phyloP scores from a whole-genome alignment of 306 rosid species.

The Sophora flavescens region DNA sequence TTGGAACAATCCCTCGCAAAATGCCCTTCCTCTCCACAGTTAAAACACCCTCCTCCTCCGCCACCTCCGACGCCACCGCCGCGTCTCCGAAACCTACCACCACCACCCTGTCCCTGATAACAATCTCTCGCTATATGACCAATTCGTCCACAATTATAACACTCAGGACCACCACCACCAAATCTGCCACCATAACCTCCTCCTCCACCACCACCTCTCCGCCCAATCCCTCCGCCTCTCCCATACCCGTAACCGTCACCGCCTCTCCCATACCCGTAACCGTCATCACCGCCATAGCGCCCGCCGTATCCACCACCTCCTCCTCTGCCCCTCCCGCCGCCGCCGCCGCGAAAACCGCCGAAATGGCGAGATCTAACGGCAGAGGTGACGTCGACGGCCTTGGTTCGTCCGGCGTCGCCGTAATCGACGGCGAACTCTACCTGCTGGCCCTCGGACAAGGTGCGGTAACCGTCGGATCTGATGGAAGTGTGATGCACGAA shows the following conservation, averaged over 20 bases:
- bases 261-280: slow-evolving; percentile 20
- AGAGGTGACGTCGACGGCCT: slow-evolving; percentile 70
- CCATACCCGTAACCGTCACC: slow-evolving; percentile 38
- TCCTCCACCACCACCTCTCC: slow-evolving; percentile 39
- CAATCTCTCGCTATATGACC: slow-evolving; percentile 79
- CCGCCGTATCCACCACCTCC: slow-evolving; percentile 45
- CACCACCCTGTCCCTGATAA: slow-evolving; percentile 50
- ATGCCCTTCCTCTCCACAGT: slow-evolving; percentile 88
- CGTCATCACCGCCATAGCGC: slow-evolving; percentile 40
- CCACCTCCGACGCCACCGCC: slow-evolving; percentile 35
- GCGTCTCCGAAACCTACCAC: slow-evolving; percentile 40
- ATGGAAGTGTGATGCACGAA: slow-evolving; percentile 88
- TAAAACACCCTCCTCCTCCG: slow-evolving; percentile 59
- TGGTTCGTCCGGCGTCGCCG: slow-evolving; percentile 67
- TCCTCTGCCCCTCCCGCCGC: slow-evolving; percentile 55
- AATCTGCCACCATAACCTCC: slow-evolving; percentile 27
- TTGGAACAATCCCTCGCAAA: slow-evolving; percentile 76
- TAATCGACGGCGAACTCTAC: slow-evolving; percentile 66
- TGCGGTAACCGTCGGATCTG: slow-evolving; percentile 77
- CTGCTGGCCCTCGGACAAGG: slow-evolving; percentile 66
- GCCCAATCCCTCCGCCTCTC: slow-evolving; percentile 37
- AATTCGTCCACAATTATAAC: slow-evolving; percentile 73
- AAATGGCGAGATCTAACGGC: slow-evolving; percentile 51
- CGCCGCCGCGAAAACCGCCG: slow-evolving; percentile 38
- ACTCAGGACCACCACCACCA: slow-evolving; percentile 54